Evolutionary conservation across 1,139 yeast genomes (phyloP).

Genomic region (Candida pseudoviswanathii): DNA sequence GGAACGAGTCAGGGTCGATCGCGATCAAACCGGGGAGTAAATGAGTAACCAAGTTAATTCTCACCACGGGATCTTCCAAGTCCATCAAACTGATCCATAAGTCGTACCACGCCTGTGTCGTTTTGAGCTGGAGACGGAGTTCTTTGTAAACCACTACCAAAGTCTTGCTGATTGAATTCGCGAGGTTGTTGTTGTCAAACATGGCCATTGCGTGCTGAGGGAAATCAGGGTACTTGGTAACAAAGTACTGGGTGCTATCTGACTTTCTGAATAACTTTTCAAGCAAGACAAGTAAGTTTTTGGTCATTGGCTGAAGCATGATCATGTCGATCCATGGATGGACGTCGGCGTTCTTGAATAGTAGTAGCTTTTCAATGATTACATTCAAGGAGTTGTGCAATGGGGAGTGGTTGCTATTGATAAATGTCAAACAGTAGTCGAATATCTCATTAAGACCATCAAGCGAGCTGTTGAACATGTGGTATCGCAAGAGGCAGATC

Average conservation of each 20-base stretch:
- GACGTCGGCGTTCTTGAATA: conserved; percentile 7
- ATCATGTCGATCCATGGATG: conserved; percentile 13
- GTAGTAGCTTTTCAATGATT: conserved; percentile 53
- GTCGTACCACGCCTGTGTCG: conserved; percentile 48
- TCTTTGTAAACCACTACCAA: conserved; percentile 48
- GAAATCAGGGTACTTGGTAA: conserved; percentile 47
- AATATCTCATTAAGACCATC: conserved; percentile 27
- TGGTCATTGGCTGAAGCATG: conserved; percentile 13
- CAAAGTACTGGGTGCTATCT: conserved; percentile 34
- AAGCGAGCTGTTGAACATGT: conserved; percentile 2
- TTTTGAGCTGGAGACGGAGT: conserved; percentile 12
- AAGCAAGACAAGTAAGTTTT: conserved; percentile 10
- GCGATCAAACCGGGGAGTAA: conserved; percentile 65
- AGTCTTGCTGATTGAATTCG: conserved; percentile 70
- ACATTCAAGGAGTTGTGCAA: conserved; percentile 68
- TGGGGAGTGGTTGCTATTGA: conserved; percentile 74
- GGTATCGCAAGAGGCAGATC: conserved; percentile 63
- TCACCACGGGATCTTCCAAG: conserved; percentile 29
- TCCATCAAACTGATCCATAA: conserved; percentile 54
- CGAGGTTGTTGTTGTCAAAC: conserved; percentile 62
- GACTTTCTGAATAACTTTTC: conserved; percentile 56
- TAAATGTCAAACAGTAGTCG: conserved; percentile 61
- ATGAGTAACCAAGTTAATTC: conserved; percentile 48
- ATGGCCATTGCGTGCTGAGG: conserved; percentile 45
- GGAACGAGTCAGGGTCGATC: conserved; percentile 36